Evolutionary conservation across 2,329 filamentous ascomycete species (phyloP).

Genomic region (Phoma sp.): DNA sequence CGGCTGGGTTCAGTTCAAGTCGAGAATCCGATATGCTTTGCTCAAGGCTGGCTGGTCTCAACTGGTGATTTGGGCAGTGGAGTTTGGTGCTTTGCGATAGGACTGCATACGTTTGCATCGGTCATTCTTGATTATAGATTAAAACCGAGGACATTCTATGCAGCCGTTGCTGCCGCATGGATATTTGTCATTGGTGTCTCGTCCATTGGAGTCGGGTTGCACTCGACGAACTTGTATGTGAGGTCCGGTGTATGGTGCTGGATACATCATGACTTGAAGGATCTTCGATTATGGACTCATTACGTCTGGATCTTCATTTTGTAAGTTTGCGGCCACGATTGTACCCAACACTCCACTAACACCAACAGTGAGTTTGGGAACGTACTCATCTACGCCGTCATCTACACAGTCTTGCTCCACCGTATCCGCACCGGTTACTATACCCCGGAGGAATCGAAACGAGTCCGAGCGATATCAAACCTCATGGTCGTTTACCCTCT

Average conservation of each 20-base stretch:
- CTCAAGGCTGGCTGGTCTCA: slow-evolving; percentile 74
- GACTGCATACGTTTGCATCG: slow-evolving; percentile 70
- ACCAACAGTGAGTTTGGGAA: slow-evolving; percentile 56
- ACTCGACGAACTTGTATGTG: slow-evolving; percentile 63
- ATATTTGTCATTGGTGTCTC: slow-evolving; percentile 66
- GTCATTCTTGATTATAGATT: slow-evolving; percentile 65
- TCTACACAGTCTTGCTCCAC: slow-evolving; percentile 50
- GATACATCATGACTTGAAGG: slow-evolving; percentile 64
- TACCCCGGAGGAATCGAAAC: slow-evolving; percentile 40
- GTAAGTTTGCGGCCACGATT: slow-evolving; percentile 9
- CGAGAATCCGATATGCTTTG: slow-evolving; percentile 63
- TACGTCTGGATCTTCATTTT: slow-evolving; percentile 71
- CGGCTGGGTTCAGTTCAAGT: slow-evolving; percentile 62
- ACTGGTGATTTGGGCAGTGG: slow-evolving; percentile 71
- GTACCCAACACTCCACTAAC: neutral
- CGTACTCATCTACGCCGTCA: slow-evolving; percentile 58
- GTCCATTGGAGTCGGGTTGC: slow-evolving; percentile 57
- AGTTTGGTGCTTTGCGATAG: slow-evolving; percentile 71
- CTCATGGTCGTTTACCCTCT: slow-evolving; percentile 73
- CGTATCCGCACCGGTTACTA: slow-evolving; percentile 50
- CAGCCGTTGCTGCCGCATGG: slow-evolving; percentile 62
- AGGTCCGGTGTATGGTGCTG: slow-evolving; percentile 73
- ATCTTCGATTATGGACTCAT: slow-evolving; percentile 66
- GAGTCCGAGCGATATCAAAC: slow-evolving; percentile 54
- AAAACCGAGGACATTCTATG: slow-evolving; percentile 60